phyloP scores from a whole-genome alignment of 1,284 basidiomycete genomes.

The Fomitopsis schrenkii region DNA sequence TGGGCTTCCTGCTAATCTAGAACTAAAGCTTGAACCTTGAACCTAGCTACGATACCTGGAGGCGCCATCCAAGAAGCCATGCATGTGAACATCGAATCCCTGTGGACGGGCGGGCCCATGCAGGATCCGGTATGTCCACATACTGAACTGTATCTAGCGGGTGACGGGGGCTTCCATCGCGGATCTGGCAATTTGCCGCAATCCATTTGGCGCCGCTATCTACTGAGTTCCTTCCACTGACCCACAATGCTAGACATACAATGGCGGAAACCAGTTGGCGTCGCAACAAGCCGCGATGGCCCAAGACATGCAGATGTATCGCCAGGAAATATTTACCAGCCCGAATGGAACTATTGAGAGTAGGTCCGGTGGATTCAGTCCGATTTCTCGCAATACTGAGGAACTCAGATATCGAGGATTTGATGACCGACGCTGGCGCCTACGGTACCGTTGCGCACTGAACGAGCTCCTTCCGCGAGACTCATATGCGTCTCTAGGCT shows the following conservation, averaged over 20 bases:
- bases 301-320: conserved; percentile 47
- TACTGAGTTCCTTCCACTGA: background rate
- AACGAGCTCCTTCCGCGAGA: background rate
- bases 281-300: conserved; percentile 43
- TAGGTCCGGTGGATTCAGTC: conserved; percentile 26
- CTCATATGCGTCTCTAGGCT: conserved; percentile 39
- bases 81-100: conserved; percentile 69
- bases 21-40: background rate
- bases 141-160: background rate
- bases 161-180: background rate
- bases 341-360: conserved; percentile 55
- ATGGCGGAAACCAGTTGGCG: conserved; percentile 62
- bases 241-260: conserved; percentile 45
- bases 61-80: conserved; percentile 55
- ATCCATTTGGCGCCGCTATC: background rate
- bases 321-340: conserved; percentile 54
- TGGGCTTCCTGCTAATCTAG: background rate
- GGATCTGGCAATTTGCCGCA: background rate
- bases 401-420: conserved; percentile 46
- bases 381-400: background rate
- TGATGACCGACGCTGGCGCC: conserved; percentile 51
- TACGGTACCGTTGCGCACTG: conserved; percentile 42
- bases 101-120: conserved; percentile 76
- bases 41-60: conserved; percentile 60
- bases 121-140: conserved; percentile 47